Evolutionary conservation across 2,329 filamentous ascomycete genomes (phyloP).

Genomic region (Botrytis byssoidea): DNA sequence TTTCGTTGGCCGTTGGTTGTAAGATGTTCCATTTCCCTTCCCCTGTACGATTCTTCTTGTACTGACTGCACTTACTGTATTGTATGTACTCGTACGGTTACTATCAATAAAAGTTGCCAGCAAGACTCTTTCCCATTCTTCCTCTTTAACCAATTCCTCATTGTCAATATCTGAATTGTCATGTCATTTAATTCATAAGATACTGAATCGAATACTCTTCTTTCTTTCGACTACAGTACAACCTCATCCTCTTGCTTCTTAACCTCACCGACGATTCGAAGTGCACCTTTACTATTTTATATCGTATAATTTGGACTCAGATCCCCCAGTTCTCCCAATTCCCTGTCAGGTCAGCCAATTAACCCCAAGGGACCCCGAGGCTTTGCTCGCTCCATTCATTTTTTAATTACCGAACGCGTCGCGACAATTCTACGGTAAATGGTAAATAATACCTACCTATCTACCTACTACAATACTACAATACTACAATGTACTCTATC

Average conservation of each 20-base stretch:
- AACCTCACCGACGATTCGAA: neutral
- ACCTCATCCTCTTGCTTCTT: neutral
- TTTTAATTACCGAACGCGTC: conserved; percentile 26
- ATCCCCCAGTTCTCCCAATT: neutral
- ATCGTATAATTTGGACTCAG: neutral
- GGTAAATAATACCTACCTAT: neutral
- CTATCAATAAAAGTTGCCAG: conserved; percentile 3
- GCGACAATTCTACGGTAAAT: conserved; percentile 17
- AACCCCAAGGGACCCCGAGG: neutral
- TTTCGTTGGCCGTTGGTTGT: neutral
- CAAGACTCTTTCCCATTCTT: neutral
- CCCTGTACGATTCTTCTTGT: neutral
- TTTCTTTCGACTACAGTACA: neutral
- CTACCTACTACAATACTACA: too few species aligned
- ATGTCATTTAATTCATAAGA: neutral
- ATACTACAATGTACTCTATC: neutral
- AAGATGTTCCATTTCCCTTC: neutral
- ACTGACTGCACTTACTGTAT: too few species aligned
- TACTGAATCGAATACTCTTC: neutral
- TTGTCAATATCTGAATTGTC: neutral
- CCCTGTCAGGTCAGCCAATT: conserved; percentile 3
- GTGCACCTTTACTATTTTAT: neutral
- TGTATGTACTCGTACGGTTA: neutral
- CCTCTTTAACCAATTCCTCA: neutral
- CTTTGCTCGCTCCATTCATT: neutral